Percentiles rank a stretch among this genome's conserved stretches.
These are phyloP conservation scores for Tieghemostelium lacteum DNA, from an alignment of 78 protist species.

Conservation along the genomic window DNA sequence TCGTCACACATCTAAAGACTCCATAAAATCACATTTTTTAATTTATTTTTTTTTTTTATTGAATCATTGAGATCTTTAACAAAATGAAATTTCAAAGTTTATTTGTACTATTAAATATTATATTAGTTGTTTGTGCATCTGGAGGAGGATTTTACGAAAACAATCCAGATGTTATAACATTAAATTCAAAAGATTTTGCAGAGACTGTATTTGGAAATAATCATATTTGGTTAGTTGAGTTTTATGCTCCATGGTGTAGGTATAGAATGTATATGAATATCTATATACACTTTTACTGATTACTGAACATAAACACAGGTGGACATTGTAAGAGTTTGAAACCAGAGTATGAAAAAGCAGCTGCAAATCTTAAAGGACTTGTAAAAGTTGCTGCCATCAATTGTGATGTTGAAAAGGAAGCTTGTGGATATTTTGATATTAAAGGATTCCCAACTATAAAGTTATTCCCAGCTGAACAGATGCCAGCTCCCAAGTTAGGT, in stretches of 20 bases:
- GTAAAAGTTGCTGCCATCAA: constrained; percentile 80
- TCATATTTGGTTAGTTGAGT: constrained; percentile 79
- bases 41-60: constrained; percentile 23
- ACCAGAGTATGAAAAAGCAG: constrained; percentile 79
- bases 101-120: neutral
- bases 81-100: constrained; percentile 4
- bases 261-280: no score
- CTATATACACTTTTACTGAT: neutral
- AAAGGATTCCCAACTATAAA: constrained; percentile 84
- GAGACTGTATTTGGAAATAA: constrained; percentile 31
- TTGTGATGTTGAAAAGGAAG: constrained; percentile 84
- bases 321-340: constrained; percentile 79
- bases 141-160: constrained; percentile 14
- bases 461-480: constrained; percentile 57
- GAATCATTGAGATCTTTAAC: neutral
- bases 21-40: neutral
- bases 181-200: constrained; percentile 58
- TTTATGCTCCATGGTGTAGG: constrained; percentile 85
- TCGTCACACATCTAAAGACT: neutral
- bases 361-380: constrained; percentile 67
- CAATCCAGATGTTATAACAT: constrained; percentile 31
- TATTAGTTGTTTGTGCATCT: neutral
- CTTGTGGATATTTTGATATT: constrained; percentile 71
- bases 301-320: neutral
- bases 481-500: constrained; percentile 9